Conservation (phyloP, 495 filamentous ascomycete genomes). For the Talaromyces wortmannii region DNA sequence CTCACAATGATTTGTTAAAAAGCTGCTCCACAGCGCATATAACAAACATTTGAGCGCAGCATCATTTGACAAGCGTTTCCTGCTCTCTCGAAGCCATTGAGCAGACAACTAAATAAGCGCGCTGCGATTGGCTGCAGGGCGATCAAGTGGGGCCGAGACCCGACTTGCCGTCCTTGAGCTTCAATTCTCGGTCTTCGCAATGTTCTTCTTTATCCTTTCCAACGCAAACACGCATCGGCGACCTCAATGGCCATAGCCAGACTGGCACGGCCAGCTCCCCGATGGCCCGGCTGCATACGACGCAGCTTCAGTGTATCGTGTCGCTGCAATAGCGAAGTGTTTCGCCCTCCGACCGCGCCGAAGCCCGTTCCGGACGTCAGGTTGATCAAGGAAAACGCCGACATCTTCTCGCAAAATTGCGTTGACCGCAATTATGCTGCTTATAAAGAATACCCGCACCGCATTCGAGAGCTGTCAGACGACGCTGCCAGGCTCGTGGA, state of each 20-base stretch:
- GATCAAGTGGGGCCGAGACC: no score
- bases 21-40: no score
- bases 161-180: no score
- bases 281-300: slow-evolving; percentile 3
- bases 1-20: no score
- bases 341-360: slow-evolving; percentile 65
- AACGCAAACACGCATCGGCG: no score
- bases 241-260: not conserved
- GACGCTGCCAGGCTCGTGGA: slow-evolving; percentile 48
- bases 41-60: no score
- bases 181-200: no score
- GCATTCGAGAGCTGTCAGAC: slow-evolving; percentile 63
- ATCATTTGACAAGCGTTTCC: no score
- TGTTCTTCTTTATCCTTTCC: no score
- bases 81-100: no score
- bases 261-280: not conserved
- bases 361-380: slow-evolving; percentile 76
- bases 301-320: slow-evolving; percentile 24
- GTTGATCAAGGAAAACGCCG: slow-evolving; percentile 76
- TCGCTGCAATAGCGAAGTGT: slow-evolving; percentile 19
- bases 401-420: slow-evolving; percentile 76
- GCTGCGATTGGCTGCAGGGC: no score
- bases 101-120: no score
- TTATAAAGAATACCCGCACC: slow-evolving; percentile 56
- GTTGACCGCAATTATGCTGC: slow-evolving; percentile 73